Evolutionary conservation across 108 stramenopile species (phyloP), one percentile per base, ranked within the genome.

Genomic region (Pelagomonas calceolata): DNA sequence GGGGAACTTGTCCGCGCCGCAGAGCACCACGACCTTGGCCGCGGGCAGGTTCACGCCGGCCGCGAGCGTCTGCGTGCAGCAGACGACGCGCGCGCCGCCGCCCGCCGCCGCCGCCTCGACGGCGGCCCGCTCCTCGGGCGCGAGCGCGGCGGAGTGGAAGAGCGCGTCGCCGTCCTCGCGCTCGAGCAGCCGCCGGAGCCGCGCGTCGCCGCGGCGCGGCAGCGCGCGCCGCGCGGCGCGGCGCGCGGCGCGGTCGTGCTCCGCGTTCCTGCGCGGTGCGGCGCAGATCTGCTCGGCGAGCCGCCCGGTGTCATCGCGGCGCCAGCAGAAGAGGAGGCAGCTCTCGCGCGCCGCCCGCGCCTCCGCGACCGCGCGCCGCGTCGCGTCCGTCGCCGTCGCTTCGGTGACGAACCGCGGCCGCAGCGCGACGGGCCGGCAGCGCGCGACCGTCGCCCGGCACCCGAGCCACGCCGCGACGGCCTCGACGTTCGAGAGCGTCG

Each of bases 41-140:
- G 67, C 66, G 45, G 73, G 73, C 18, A 74, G 67, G 51, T 74
- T 74, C 21, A 74, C 73, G 34, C 73, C 73, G 10, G 63, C 73
- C 18, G 66, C 66, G 9, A 74, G 67, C 31, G 73, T 74, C 45
- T 33, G 1, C 64, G 73, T 74, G 65, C 66, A 65, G 14, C 21
- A 26, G 36, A 68, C n/a, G 4, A 74, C 32, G 9, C 0, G 0
- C 65, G 65, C 0, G 30, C 32, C 18, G 30, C 66, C 65, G 32
- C 39, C 39, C 39, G 39, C 39, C 9, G n/a, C n/a, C 26, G 65
- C 67, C 16, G 34, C 63, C 46, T 74, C 73, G 34, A 74, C 67
- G 34, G 7, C 26, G 12, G 33, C 32, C 7, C 73, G 66, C 21
- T 0, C 66, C 10, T 66, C 31, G 3, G n/a, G 67, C 17, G 30